phyloP scores from a whole-genome alignment of 306 rosid species.

The peach (Prunus persica) region Prunus_persica_NCBIv2 NC_034009.1:42105501-42106000 shows the following conservation, averaged over 20 bases:
- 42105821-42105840: slow-evolving; percentile 1
- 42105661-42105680: neutral
- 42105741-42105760: neutral
- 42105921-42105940: neutral
- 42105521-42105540: neutral
- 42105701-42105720: neutral
- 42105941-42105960: neutral
- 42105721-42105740: neutral
- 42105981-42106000: slow-evolving; percentile 13
- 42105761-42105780: neutral
- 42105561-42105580: slow-evolving; percentile 3
- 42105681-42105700: neutral
- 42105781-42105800: slow-evolving; percentile 14
- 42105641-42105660: neutral
- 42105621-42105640: slow-evolving; percentile 9
- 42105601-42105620: slow-evolving; percentile 5
- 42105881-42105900: neutral
- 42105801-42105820: slow-evolving; percentile 7
- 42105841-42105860: neutral
- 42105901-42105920: neutral
- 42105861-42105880: slow-evolving; percentile 8
- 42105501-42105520: slow-evolving; percentile 2
- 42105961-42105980: slow-evolving; percentile 18
- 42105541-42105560: slow-evolving; percentile 11
- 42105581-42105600: neutral